phyloP scores from a whole-genome alignment of 2,329 filamentous ascomycete genomes.

The Capronia americana region DNA sequence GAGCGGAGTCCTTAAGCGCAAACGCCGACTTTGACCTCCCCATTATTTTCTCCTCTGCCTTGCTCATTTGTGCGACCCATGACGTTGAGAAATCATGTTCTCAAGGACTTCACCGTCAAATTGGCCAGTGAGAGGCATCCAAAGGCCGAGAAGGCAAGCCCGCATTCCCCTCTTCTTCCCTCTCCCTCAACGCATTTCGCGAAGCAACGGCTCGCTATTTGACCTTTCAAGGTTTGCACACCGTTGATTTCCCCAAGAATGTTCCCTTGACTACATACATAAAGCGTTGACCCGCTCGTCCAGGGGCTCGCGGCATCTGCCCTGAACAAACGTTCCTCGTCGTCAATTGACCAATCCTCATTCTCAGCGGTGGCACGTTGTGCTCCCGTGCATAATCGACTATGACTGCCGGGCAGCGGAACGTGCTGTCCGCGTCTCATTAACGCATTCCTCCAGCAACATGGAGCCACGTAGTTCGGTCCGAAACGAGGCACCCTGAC shows the following conservation, averaged over 20 bases:
- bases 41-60: constrained; percentile 11
- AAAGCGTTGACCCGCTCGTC: constrained; percentile 11
- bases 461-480: constrained; percentile 30
- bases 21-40: background rate
- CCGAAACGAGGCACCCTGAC: constrained; percentile 23
- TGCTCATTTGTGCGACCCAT: constrained; percentile 16
- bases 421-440: constrained; percentile 28
- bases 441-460: constrained; percentile 21
- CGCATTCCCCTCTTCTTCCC: background rate
- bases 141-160: background rate
- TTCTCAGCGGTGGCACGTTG: constrained; percentile 32
- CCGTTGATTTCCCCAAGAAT: constrained; percentile 16
- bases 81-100: background rate
- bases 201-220: background rate
- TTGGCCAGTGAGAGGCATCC: background rate
- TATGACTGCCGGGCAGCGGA: constrained; percentile 30
- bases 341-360: constrained; percentile 28
- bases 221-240: constrained; percentile 1
- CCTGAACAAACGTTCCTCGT: constrained; percentile 2
- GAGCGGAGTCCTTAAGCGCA: constrained; percentile 5
- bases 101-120: constrained; percentile 10
- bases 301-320: constrained; percentile 21
- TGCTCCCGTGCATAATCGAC: constrained; percentile 22
- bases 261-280: constrained; percentile 5
- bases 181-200: background rate